Evolutionary conservation across 163 green algal genomes (phyloP), one percentile per base, ranked within the genome.

Genomic region (Trebouxia gelatinosa): DNA sequence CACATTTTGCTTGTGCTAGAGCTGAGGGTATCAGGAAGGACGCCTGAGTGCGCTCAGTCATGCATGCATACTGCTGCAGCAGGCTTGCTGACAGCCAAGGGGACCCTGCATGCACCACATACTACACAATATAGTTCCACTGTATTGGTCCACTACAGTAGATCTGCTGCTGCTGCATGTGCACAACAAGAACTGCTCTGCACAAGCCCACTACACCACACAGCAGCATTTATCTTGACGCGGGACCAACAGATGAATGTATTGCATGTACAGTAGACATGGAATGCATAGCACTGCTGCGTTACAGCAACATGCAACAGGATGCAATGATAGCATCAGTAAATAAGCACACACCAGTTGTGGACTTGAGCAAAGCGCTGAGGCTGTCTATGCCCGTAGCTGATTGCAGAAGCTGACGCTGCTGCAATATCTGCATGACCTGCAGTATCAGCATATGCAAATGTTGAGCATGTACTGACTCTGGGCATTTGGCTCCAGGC

Each of bases 391-490:
- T 32, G 17, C 21, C 35, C 3, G 23, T 23, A 5, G 64, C 64
- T 35, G 35, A 28, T 13, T 51, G 13, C 35, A 72, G 35, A 21
- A 72, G 6, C 35, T 72, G 37, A 21, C 50, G 64, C 64, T 72
- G 35, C n/a, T 72, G 64, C 64, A 72, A n/a, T 23, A 32, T 19
- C 19, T 32, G 35, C 35, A 72, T 72, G 23, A 72, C 64, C 64
- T 72, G 64, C 64, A 72, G 35, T n/a, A n/a, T n/a, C n/a, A n/a
- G n/a, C n/a, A n/a, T n/a, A n/a, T n/a, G n/a, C n/a, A n/a, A n/a
- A n/a, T n/a, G n/a, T n/a, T n/a, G n/a, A n/a, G n/a, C n/a, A n/a
- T n/a, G n/a, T n/a, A n/a, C n/a, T n/a, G n/a, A n/a, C n/a, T n/a
- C n/a, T n/a, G n/a, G n/a, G n/a, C n/a, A n/a, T n/a, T n/a, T n/a